A percentile compares a stretch with the other conserved stretches of the same genome.
Conservation (phyloP, 2,329 filamentous ascomycete species). For the Dendrostoma leiphaemia region DNA sequence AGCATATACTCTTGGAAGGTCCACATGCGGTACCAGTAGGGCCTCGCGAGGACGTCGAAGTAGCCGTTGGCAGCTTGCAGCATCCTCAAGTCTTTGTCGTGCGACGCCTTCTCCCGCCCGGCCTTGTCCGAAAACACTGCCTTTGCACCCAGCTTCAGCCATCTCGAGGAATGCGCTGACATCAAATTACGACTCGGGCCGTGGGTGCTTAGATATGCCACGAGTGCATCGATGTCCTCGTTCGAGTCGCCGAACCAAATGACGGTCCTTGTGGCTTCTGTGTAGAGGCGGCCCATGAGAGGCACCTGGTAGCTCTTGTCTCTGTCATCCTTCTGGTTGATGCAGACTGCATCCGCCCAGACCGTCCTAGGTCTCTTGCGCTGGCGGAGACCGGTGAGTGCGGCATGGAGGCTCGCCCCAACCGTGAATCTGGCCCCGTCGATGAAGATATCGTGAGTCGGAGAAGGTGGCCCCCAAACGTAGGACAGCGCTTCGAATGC, state of each 20-base stretch:
- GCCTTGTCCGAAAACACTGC: neutral
- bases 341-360: slow-evolving; percentile 29
- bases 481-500: slow-evolving; percentile 7
- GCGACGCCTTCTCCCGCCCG: neutral
- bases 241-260: slow-evolving; percentile 9
- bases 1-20: slow-evolving; percentile 9
- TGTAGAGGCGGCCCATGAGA: slow-evolving; percentile 4
- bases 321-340: neutral
- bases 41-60: neutral
- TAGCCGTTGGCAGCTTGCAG: neutral
- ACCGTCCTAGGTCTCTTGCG: slow-evolving; percentile 5
- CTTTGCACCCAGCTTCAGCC: neutral
- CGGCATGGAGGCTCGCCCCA: neutral
- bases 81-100: neutral
- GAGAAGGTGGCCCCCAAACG: neutral
- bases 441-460: neutral
- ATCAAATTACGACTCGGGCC: neutral
- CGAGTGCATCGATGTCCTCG: neutral
- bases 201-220: neutral
- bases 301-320: slow-evolving; percentile 8
- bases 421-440: neutral
- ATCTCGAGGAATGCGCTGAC: neutral
- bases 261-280: neutral
- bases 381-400: neutral
- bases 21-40: slow-evolving; percentile 5